Percentiles rank a stretch among this genome's conserved stretches.
Evolutionary conservation across 2,329 filamentous ascomycete species (phyloP).

Genomic region (Alternaria ethzedia): DNA sequence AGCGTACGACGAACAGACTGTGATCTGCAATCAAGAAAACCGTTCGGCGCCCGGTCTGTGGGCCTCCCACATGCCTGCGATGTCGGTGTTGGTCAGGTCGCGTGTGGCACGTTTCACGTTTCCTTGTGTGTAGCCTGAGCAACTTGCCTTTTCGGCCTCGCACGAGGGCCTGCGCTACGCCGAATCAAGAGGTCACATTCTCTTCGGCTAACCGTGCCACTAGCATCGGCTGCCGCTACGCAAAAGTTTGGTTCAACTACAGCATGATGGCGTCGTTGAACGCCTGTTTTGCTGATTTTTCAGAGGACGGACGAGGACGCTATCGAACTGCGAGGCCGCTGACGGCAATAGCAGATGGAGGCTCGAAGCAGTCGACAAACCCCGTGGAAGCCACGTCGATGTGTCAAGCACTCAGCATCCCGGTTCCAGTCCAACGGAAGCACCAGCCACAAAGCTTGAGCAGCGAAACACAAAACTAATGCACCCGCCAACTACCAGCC

Average conservation of each 20-base stretch:
- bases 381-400: not conserved
- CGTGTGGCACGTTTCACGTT: slow-evolving; percentile 13
- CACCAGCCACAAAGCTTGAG: slow-evolving; percentile 4
- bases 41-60: slow-evolving; percentile 9
- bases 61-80: slow-evolving; percentile 1
- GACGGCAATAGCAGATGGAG: not conserved
- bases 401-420: not conserved
- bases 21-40: not conserved
- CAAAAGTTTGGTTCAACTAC: not conserved
- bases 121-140: slow-evolving; percentile 1
- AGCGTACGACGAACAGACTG: slow-evolving; percentile 1
- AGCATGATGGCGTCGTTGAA: not conserved
- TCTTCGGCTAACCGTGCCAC: not conserved
- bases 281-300: not conserved
- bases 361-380: not conserved
- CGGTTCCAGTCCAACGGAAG: not conserved
- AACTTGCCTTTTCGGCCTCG: slow-evolving; percentile 4
- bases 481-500: slow-evolving; percentile 2
- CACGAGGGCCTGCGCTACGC: slow-evolving; percentile 3
- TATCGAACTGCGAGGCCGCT: not conserved
- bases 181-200: not conserved
- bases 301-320: not conserved
- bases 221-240: not conserved
- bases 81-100: not conserved
- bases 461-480: not conserved